Base-by-base conservation (phyloP, 2,329 filamentous ascomycete genomes). In the Pleoardoris graminearum region DNA sequence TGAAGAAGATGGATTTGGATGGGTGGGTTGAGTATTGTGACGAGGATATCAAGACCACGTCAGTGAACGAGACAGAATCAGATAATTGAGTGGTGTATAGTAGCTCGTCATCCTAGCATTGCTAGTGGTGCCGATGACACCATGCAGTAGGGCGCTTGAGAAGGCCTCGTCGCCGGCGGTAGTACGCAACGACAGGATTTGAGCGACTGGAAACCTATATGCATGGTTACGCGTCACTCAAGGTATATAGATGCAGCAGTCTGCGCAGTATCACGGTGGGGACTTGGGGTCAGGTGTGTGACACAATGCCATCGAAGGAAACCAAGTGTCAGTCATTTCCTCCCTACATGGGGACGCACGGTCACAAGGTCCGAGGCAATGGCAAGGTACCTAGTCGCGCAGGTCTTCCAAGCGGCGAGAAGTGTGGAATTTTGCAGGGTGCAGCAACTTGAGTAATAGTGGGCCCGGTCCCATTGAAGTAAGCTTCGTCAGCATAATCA, bases 1-100 rank as follows among this genome's bases (percentile, higher is more conserved):
- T 89, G 54, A 88, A 88, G 77, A 83, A 82, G 60, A 83, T 86
- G 80, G 70, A 82, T 42, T 71, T 89, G 44, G 81, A 86, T 58
- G 81, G 81, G 1, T 88, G 84, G 83, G 80, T 85, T 3, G 72
- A 84, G 68, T 82, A 79, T 55, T 87, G 85, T 48, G 62, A 72
- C 58, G 50, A 58, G 5, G 57, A 30, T n/a, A 58, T 67, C 1
- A 58, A 62, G 21, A 50, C 46, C 7, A 72, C 68, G 27, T 50
- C 57, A 21, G 37, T 67, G 21, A 61, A 66, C 33, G 39, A 51
- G 21, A 56, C 50, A 6, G 22, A 44, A 8, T 55, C 53, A 7
- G 41, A 36, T 43, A 47, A 19, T 16, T 41, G 51, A 50, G 19
- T 22, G 14, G 27, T 44, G 12, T 4, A 22, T 7, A 23, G 30